Conservation (phyloP, 768 basidiomycete species). For the Leccinum rimulosum region DNA sequence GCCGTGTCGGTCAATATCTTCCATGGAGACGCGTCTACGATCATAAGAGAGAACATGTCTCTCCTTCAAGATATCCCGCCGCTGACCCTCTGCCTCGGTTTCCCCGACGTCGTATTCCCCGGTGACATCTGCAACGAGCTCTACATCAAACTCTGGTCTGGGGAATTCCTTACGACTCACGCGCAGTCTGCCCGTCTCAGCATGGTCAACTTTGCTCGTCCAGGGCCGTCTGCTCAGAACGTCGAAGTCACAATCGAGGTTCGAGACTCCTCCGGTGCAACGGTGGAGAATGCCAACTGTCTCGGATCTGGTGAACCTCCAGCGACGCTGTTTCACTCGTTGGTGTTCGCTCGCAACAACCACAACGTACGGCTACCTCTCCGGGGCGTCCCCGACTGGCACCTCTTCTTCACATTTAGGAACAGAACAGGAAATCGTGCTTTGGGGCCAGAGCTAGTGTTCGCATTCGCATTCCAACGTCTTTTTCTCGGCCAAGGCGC, state of each 20-base stretch:
- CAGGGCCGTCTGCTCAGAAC: conserved; percentile 49
- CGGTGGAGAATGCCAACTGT: conserved; percentile 70
- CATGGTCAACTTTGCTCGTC: conserved; percentile 58
- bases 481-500: conserved; percentile 73
- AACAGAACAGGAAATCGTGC: conserved; percentile 59
- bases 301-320: conserved; percentile 84
- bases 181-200: conserved; percentile 52
- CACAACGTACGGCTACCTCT: conserved; percentile 83
- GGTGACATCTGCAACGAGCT: conserved; percentile 91
- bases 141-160: conserved; percentile 95
- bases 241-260: conserved; percentile 93
- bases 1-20: conserved; percentile 85
- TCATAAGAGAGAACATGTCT: conserved; percentile 82
- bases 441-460: conserved; percentile 63
- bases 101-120: conserved; percentile 95
- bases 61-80: conserved; percentile 73
- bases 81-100: conserved; percentile 82
- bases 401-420: conserved; percentile 92
- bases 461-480: conserved; percentile 91
- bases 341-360: conserved; percentile 86
- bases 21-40: conserved; percentile 72
- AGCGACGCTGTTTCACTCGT: conserved; percentile 80
- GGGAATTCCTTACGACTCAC: conserved; percentile 69
- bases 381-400: conserved; percentile 71
- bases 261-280: conserved; percentile 63